phyloP scores from a whole-genome alignment of 805 yeast species.

The Debaryomyces castellii region DNA sequence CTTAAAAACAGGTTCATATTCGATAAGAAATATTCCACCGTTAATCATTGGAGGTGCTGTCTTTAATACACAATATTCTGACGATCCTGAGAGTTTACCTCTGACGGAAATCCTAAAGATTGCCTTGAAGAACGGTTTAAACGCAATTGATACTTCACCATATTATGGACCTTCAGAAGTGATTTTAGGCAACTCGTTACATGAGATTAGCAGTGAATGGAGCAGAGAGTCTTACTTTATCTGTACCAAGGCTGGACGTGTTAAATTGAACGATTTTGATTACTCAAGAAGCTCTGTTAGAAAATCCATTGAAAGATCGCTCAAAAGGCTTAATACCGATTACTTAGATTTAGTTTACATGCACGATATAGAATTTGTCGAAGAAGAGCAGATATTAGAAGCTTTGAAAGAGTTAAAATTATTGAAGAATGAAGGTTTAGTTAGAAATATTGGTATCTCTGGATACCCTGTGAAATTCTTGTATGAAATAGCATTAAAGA shows the following conservation, averaged over 20 bases:
- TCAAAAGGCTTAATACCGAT: constrained; percentile 59
- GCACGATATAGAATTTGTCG: constrained; percentile 86
- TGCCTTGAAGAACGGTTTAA: constrained; percentile 68
- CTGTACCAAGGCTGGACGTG: constrained; percentile 85
- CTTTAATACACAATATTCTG: constrained; percentile 77
- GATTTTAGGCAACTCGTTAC: constrained; percentile 66
- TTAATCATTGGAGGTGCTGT: constrained; percentile 87
- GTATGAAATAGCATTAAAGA: constrained; percentile 47
- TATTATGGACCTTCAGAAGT: constrained; percentile 88
- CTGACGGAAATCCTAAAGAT: constrained; percentile 52
- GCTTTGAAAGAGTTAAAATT: constrained; percentile 63
- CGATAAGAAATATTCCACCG: constrained; percentile 46
- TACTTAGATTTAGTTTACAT: constrained; percentile 82
- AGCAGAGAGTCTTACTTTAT: constrained; percentile 66
- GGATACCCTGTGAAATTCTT: constrained; percentile 84
- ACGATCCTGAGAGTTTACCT: constrained; percentile 62
- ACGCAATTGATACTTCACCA: constrained; percentile 88
- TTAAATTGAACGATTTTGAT: constrained; percentile 68
- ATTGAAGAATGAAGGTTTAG: constrained; percentile 62
- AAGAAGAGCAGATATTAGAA: constrained; percentile 49
- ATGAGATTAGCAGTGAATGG: constrained; percentile 20
- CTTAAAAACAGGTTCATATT: constrained; percentile 18
- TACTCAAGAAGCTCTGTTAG: constrained; percentile 63
- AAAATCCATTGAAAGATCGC: constrained; percentile 63
- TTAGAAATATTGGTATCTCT: constrained; percentile 70